Evolutionary conservation across 805 yeast genomes (phyloP).

Genomic region (Ogataea wickerhamii): DNA sequence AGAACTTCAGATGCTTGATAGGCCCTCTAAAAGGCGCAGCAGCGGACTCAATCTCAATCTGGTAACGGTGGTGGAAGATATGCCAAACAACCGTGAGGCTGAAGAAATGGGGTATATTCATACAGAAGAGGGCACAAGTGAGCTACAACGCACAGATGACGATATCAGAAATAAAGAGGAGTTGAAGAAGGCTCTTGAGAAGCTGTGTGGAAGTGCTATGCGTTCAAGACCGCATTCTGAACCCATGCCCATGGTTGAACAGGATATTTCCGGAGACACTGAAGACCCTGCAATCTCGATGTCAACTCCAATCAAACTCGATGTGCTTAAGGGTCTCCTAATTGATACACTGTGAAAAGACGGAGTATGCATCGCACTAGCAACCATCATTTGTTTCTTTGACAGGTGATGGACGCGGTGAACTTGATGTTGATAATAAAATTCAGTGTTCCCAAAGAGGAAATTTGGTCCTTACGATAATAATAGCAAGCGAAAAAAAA

Average conservation of each 20-base stretch:
- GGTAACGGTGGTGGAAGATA: conserved; percentile 20
- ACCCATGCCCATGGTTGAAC: neutral
- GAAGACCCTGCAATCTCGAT: conserved; percentile 12
- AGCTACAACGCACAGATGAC: conserved; percentile 8
- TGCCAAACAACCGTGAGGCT: neutral
- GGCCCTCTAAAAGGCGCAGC: conserved; percentile 22
- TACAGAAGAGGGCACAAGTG: conserved; percentile 14
- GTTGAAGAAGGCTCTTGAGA: conserved; percentile 17
- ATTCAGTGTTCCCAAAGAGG: conserved; percentile 4
- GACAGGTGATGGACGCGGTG: too few species aligned
- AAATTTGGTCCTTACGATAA: conserved; percentile 6
- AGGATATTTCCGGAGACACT: conserved; percentile 3
- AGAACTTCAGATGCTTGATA: conserved; percentile 5
- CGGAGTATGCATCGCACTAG: neutral
- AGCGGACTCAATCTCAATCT: conserved; percentile 31
- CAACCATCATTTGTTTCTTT: too few species aligned
- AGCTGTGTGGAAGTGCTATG: conserved; percentile 12
- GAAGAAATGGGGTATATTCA: conserved; percentile 10
- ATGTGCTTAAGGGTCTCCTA: conserved; percentile 15
- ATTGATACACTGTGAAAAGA: conserved; percentile 13
- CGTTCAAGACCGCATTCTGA: neutral
- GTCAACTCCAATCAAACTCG: conserved; percentile 21
- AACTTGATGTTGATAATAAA: neutral
- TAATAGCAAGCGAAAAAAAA: neutral
- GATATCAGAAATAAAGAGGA: conserved; percentile 18